Evolutionary conservation across 371 early-diverging fungal genomes (phyloP).

Genomic region (Syncephalastrum sp.): DNA sequence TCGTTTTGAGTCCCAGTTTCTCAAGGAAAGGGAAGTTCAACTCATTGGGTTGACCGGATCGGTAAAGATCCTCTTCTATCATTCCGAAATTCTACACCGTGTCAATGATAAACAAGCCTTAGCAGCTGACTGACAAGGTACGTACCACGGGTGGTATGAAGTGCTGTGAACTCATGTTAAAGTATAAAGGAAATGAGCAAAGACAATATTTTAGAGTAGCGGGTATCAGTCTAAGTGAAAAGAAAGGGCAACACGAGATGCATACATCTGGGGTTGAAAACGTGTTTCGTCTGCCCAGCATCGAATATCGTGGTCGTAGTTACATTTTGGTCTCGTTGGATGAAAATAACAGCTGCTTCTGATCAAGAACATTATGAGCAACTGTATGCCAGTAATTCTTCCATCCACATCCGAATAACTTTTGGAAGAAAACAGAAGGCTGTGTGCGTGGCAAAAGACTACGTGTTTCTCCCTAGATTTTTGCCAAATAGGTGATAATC

Average conservation of each 20-base stretch:
- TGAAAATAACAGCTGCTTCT: no score
- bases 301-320: no score
- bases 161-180: constrained; percentile 71
- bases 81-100: constrained; percentile 86
- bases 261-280: no score
- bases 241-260: background rate
- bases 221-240: background rate
- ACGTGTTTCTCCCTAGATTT: no score
- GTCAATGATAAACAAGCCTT: background rate
- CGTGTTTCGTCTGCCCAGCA: no score
- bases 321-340: no score
- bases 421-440: no score
- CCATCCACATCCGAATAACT: no score
- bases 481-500: no score
- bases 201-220: background rate
- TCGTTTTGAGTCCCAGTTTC: constrained; percentile 87
- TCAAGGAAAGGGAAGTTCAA: constrained; percentile 97
- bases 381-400: no score
- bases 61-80: constrained; percentile 94
- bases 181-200: background rate
- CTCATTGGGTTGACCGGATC: constrained; percentile 98
- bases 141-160: constrained; percentile 80
- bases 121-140: constrained; percentile 1
- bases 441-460: no score
- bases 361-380: no score